These are phyloP conservation scores for Aspergillus unguis DNA, from an alignment of 2,329 filamentous ascomycete species.

Conservation along the genomic window DNA sequence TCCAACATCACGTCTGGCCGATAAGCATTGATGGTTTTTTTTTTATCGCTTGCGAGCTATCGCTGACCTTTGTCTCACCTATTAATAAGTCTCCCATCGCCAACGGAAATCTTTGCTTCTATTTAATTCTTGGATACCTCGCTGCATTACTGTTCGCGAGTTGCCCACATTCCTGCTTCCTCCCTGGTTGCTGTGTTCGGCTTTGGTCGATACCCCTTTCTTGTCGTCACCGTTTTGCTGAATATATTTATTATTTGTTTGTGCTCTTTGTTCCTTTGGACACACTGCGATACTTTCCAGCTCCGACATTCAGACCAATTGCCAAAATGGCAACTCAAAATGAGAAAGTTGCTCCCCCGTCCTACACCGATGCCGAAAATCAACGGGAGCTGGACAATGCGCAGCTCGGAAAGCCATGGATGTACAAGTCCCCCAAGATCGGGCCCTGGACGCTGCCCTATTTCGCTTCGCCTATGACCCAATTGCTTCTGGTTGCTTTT, in stretches of 20 bases:
- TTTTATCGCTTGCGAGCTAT: background rate
- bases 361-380: slow-evolving; percentile 24
- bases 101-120: background rate
- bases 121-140: slow-evolving; percentile 3
- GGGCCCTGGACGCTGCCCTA: slow-evolving; percentile 56
- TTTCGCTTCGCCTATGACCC: slow-evolving; percentile 70
- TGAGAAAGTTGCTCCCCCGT: slow-evolving; percentile 18
- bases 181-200: slow-evolving; percentile 2
- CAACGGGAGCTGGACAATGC: slow-evolving; percentile 15
- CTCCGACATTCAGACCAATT: slow-evolving; percentile 5
- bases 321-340: slow-evolving; percentile 11
- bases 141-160: slow-evolving; percentile 1
- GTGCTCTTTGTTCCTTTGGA: background rate
- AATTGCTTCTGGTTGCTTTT: slow-evolving; percentile 68
- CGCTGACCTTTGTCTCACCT: background rate
- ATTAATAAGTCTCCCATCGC: background rate
- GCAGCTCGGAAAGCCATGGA: slow-evolving; percentile 53
- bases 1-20: background rate
- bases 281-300: background rate
- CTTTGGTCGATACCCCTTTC: background rate
- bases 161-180: slow-evolving; percentile 3
- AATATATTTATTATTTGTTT: slow-evolving; percentile 6
- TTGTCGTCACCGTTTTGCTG: slow-evolving; percentile 5
- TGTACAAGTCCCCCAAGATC: slow-evolving; percentile 62
- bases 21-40: background rate